Evolutionary conservation across 1,139 yeast genomes (phyloP).

Genomic region (Trichomonascaceae sp.): DNA sequence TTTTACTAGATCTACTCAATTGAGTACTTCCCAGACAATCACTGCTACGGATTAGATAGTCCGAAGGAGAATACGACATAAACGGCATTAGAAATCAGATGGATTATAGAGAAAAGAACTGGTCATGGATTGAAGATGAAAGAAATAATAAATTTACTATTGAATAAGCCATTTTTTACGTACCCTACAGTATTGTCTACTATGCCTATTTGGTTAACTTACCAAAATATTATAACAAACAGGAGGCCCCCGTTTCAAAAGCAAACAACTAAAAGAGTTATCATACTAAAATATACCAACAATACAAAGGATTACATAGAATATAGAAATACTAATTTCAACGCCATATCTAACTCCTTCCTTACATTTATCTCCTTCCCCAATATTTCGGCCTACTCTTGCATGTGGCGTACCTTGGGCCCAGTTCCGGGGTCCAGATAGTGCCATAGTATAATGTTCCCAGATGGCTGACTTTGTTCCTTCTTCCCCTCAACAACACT

Average conservation of each 20-base stretch:
- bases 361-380: neutral
- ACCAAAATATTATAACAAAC: too few relatives aligned
- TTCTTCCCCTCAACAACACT: conserved; percentile 1
- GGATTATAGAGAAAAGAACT: neutral
- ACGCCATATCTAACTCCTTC: neutral
- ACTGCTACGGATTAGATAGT: neutral
- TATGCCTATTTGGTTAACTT: neutral
- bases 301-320: neutral
- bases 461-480: neutral
- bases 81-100: neutral
- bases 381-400: too few relatives aligned
- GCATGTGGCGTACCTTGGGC: neutral
- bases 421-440: neutral
- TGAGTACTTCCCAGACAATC: neutral
- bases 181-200: neutral
- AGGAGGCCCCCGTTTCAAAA: neutral
- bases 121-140: neutral
- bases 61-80: neutral
- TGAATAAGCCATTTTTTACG: neutral
- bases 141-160: too few relatives aligned
- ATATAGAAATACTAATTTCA: neutral
- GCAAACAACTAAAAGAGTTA: neutral
- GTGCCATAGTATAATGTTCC: neutral
- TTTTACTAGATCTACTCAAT: neutral
- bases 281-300: neutral